phyloP scores from a whole-genome alignment of 2,329 filamentous ascomycete genomes.

The Chaetomiaceae sp. region DNA sequence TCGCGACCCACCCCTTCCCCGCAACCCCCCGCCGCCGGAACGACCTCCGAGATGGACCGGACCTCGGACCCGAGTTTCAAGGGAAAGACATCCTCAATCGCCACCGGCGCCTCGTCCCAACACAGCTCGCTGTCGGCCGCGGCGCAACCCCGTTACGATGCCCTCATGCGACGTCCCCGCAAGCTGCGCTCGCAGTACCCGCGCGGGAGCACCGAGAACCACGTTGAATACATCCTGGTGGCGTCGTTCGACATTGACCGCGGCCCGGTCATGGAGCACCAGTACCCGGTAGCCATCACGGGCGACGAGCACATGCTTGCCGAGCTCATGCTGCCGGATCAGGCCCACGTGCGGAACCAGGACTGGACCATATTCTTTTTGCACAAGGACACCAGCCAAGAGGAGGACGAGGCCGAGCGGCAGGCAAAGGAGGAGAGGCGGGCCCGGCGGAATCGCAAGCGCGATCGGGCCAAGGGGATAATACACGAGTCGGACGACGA shows the following conservation, averaged over 20 bases:
- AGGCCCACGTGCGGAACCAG: constrained; percentile 88
- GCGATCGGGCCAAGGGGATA: constrained; percentile 37
- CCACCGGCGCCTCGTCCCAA: constrained; percentile 51
- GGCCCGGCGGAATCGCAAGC: constrained; percentile 47
- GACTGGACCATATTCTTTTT: constrained; percentile 99
- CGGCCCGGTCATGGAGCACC: constrained; percentile 96
- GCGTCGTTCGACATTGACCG: constrained; percentile 96
- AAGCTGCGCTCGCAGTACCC: constrained; percentile 72
- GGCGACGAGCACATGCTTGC: constrained; percentile 98
- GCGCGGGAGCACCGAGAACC: constrained; percentile 70
- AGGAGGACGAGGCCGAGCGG: constrained; percentile 72
- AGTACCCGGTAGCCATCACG: constrained; percentile 90
- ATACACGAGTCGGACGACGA: constrained; percentile 46
- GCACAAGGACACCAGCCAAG: constrained; percentile 85
- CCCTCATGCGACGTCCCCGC: constrained; percentile 46
- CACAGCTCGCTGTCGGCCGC: constrained; percentile 53
- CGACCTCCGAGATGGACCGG: constrained; percentile 46
- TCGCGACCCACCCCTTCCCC: constrained; percentile 54
- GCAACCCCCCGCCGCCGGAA: constrained; percentile 35
- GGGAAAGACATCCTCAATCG: constrained; percentile 56
- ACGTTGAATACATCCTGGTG: constrained; percentile 98
- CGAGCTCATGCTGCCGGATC: constrained; percentile 96
- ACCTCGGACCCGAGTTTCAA: constrained; percentile 56
- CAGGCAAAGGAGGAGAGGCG: constrained; percentile 51
- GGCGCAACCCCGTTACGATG: constrained; percentile 43